phyloP scores from a whole-genome alignment of 345 rosid species.

The Salix arbutifolia region DNA sequence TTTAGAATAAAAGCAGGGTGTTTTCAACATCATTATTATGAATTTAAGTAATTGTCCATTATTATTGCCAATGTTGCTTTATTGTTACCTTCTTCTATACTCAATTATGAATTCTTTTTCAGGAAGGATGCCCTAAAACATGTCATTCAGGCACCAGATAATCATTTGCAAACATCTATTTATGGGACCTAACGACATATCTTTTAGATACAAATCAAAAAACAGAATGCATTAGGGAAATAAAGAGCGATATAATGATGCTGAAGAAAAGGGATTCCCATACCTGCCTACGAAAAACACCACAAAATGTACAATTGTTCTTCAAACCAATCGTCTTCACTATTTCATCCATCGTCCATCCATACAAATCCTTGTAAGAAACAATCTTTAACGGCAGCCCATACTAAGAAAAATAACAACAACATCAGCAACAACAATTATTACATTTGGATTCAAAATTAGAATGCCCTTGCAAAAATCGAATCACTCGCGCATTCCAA shows the following conservation, averaged over 20 bases:
- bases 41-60: neutral
- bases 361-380: slow-evolving; percentile 94
- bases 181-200: neutral
- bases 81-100: neutral
- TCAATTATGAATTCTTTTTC: neutral
- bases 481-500: neutral
- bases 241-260: neutral
- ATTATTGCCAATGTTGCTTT: neutral
- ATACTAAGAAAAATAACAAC: slow-evolving; percentile 42
- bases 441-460: neutral
- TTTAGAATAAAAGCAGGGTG: neutral
- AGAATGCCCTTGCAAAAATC: neutral
- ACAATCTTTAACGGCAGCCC: slow-evolving; percentile 80
- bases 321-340: slow-evolving; percentile 90
- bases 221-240: neutral
- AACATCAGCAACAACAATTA: neutral
- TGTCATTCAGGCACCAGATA: neutral
- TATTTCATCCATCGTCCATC: slow-evolving; percentile 99
- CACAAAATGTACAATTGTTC: slow-evolving; percentile 95
- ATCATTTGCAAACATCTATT: neutral
- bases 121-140: neutral
- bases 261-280: neutral
- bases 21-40: no score
- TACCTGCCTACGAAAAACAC: slow-evolving; percentile 94
- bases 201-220: neutral